These are phyloP conservation scores for Saccharomyces hybrid DNA, from an alignment of 1,139 yeast species.

Conservation along the genomic window DNA sequence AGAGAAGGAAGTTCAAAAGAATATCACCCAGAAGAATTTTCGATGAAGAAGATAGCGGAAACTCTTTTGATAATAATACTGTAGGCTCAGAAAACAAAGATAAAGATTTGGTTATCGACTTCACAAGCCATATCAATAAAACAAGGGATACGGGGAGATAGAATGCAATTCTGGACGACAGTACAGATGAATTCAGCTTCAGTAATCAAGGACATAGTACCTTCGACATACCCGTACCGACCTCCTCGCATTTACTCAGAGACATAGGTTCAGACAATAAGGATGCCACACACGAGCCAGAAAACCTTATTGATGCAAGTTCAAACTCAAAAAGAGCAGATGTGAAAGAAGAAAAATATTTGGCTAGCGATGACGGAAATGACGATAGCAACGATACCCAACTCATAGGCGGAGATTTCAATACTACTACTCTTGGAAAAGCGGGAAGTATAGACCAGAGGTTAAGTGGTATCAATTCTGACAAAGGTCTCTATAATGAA, in stretches of 20 bases:
- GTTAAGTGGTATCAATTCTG: too few relatives aligned
- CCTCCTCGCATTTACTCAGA: neutral
- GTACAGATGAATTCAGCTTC: conserved; percentile 28
- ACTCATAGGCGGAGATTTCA: neutral
- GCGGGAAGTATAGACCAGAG: too few relatives aligned
- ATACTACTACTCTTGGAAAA: too few relatives aligned
- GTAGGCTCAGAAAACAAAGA: conserved; percentile 4
- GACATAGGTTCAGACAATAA: neutral
- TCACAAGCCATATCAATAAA: conserved; percentile 18
- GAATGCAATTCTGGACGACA: conserved; percentile 26
- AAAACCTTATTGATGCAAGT: neutral
- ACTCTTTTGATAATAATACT: conserved; percentile 6
- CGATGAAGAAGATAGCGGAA: conserved; percentile 9
- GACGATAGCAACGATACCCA: neutral
- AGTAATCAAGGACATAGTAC: conserved; percentile 26
- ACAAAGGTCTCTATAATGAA: too few relatives aligned
- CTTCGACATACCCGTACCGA: conserved; percentile 22
- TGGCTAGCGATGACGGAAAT: neutral
- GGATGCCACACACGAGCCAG: neutral
- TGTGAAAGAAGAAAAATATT: neutral
- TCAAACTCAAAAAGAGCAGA: neutral
- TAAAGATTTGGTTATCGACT: conserved; percentile 16
- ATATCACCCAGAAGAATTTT: conserved; percentile 12
- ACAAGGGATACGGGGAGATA: conserved; percentile 14
- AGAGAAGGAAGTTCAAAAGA: conserved; percentile 14